Conservation (phyloP, 495 filamentous ascomycete genomes). For the Talaromyces wortmannii region DNA sequence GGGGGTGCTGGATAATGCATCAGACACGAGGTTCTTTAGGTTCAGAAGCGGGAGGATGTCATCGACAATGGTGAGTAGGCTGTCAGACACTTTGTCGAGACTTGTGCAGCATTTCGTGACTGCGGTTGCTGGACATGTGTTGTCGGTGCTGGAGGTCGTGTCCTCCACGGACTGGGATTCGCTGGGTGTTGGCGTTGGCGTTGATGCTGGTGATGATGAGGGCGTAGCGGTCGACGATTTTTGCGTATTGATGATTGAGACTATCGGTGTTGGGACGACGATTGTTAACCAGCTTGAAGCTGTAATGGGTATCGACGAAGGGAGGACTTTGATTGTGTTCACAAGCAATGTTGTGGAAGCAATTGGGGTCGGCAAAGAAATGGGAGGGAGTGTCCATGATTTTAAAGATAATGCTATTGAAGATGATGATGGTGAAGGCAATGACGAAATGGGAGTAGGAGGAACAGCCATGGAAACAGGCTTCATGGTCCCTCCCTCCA, state of each 20-base stretch:
- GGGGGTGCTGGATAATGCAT: neutral
- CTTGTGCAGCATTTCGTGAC: neutral
- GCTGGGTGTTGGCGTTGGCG: neutral
- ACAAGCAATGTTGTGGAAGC: neutral
- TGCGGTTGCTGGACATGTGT: neutral
- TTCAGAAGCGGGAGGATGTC: neutral
- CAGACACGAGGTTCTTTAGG: neutral
- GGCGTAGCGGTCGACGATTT: neutral
- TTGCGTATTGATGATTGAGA: neutral
- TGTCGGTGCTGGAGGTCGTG: neutral
- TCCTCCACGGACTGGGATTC: too few relatives aligned
- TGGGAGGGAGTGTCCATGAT: neutral
- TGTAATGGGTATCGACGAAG: neutral
- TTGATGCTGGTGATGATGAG: neutral
- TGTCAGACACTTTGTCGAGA: neutral
- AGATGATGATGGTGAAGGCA: neutral
- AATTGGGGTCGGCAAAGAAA: neutral
- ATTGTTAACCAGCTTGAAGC: neutral
- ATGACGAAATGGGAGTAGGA: too few relatives aligned
- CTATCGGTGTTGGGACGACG: neutral
- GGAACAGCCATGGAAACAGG: neutral
- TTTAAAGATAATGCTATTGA: neutral
- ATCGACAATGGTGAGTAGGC: neutral
- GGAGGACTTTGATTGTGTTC: neutral
- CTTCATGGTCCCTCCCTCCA: neutral